These are phyloP conservation scores for Mallotus repandus DNA, from an alignment of 441 rosid genomes.

Conservation along the genomic window DNA sequence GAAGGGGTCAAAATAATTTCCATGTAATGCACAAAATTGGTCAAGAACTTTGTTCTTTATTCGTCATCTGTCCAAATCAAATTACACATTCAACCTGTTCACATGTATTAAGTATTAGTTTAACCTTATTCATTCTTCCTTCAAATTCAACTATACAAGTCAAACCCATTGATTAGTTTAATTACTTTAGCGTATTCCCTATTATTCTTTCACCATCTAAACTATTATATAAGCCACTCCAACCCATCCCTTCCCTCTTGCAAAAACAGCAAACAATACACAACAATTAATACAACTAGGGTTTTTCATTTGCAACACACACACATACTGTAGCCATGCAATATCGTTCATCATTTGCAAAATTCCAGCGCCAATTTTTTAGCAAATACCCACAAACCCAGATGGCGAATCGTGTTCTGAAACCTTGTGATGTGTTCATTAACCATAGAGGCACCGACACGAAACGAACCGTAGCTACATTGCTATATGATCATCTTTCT, in stretches of 20 bases:
- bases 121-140: too few relatives aligned
- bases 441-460: constrained; percentile 82
- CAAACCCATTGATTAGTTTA: neutral
- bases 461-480: constrained; percentile 51
- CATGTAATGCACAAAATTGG: neutral
- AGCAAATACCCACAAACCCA: constrained; percentile 10
- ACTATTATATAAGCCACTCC: constrained; percentile 13
- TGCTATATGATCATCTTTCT: constrained; percentile 61
- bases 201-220: neutral
- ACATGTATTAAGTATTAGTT: neutral
- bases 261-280: too few relatives aligned
- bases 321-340: constrained; percentile 9
- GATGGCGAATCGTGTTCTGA: neutral
- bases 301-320: neutral
- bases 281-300: too few relatives aligned
- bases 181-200: neutral
- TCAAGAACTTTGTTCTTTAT: neutral
- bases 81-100: constrained; percentile 12
- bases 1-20: constrained; percentile 21
- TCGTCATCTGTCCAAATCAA: constrained; percentile 10
- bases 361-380: constrained; percentile 14
- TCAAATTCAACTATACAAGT: constrained; percentile 22
- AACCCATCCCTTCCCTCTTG: neutral
- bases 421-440: constrained; percentile 63
- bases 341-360: constrained; percentile 10